phyloP scores from a whole-genome alignment of 2,329 filamentous ascomycete species.

The Pseudogymnoascus sp. region DNA sequence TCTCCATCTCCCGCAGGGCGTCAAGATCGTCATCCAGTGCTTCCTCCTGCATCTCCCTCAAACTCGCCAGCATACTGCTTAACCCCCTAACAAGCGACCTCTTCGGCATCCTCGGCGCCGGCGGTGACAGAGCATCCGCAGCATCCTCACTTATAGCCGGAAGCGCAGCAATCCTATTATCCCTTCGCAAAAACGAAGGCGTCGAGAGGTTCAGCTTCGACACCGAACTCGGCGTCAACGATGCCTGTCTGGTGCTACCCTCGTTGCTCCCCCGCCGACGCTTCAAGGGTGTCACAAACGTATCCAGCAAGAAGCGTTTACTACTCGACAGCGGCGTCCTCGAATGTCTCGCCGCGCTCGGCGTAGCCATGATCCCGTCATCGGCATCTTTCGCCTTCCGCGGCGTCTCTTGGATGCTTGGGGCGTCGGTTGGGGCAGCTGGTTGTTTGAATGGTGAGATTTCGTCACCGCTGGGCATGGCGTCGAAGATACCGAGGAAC shows the following conservation, averaged over 20 bases:
- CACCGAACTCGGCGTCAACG: conserved; percentile 39
- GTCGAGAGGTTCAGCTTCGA: conserved; percentile 57
- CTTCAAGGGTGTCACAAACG: conserved; percentile 58
- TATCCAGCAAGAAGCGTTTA: conserved; percentile 54
- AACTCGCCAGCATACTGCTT: conserved; percentile 63
- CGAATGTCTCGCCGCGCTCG: conserved; percentile 16
- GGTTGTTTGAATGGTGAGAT: conserved; percentile 17
- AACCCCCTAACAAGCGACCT: conserved; percentile 61
- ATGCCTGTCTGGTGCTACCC: conserved; percentile 19
- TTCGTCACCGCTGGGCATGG: conserved; percentile 46
- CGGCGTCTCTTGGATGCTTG: conserved; percentile 32
- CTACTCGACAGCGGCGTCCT: conserved; percentile 45
- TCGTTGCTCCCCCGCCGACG: conserved; percentile 34
- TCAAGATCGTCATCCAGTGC: conserved; percentile 66
- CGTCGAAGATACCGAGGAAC: conserved; percentile 70
- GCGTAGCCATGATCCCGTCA: conserved; percentile 1
- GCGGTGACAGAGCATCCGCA: conserved; percentile 40
- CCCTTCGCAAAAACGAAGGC: conserved; percentile 59
- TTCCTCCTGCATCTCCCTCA: conserved; percentile 64
- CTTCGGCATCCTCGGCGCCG: conserved; percentile 42
- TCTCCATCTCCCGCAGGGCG: conserved; percentile 62
- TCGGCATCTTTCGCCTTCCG: conserved; percentile 19
- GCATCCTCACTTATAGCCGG: conserved; percentile 49
- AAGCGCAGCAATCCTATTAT: conserved; percentile 35
- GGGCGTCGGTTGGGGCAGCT: conserved; percentile 25